Conservation (phyloP, 2,329 filamentous ascomycete genomes). For the Penicillium decumbens region DNA sequence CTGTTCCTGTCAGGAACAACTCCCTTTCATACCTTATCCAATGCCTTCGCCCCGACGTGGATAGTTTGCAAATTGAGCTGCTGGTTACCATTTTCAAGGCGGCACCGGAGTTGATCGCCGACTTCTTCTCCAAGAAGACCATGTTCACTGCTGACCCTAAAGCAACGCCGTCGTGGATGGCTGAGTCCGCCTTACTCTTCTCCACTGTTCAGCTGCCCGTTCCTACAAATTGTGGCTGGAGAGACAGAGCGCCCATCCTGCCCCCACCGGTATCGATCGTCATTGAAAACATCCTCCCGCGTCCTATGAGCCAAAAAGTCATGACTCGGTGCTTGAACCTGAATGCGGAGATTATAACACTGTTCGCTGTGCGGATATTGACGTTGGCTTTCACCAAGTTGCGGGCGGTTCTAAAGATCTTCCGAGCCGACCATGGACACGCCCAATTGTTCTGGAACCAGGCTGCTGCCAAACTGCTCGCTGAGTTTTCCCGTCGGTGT, state of each 20-base stretch:
- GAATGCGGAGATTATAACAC: constrained; percentile 71
- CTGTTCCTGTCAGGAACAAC: constrained; percentile 72
- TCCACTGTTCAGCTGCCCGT: constrained; percentile 70
- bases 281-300: constrained; percentile 80
- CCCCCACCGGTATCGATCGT: constrained; percentile 76
- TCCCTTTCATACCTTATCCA: constrained; percentile 74
- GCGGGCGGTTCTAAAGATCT: constrained; percentile 57
- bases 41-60: constrained; percentile 76
- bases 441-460: constrained; percentile 61
- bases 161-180: constrained; percentile 88
- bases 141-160: constrained; percentile 87
- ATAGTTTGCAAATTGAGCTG: constrained; percentile 73
- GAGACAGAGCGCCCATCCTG: constrained; percentile 56
- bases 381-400: constrained; percentile 77
- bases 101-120: constrained; percentile 79
- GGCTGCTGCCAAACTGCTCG: constrained; percentile 61
- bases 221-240: constrained; percentile 66
- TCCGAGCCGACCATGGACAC: constrained; percentile 48
- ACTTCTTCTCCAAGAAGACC: constrained; percentile 77
- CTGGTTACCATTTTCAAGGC: constrained; percentile 72
- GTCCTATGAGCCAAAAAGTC: constrained; percentile 73
- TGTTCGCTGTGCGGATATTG: constrained; percentile 78
- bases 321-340: constrained; percentile 73
- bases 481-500: constrained; percentile 71
- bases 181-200: constrained; percentile 84